phyloP scores from a whole-genome alignment of 2,329 filamentous ascomycete genomes.

The Diplodia mutila region DNA sequence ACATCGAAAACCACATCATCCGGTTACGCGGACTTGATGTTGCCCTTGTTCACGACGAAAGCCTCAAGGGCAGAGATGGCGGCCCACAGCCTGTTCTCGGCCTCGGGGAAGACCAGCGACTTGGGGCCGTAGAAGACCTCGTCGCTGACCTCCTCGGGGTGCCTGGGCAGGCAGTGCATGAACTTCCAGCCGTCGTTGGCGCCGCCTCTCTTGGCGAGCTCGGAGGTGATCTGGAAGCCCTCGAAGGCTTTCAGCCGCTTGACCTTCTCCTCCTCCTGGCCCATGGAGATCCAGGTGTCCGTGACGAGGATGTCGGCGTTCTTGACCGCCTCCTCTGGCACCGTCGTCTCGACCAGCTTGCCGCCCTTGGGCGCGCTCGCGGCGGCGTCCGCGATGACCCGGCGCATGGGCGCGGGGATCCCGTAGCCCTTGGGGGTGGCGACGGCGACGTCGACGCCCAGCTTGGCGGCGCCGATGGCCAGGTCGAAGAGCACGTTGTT shows the following conservation, averaged over 20 bases:
- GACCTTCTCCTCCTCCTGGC: constrained; percentile 83
- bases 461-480: constrained; percentile 82
- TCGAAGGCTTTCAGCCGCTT: constrained; percentile 79
- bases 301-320: constrained; percentile 89
- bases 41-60: constrained; percentile 94
- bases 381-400: constrained; percentile 69
- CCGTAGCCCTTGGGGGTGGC: constrained; percentile 84
- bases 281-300: constrained; percentile 99
- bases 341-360: constrained; percentile 72
- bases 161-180: constrained; percentile 95
- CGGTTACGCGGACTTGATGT: constrained; percentile 53
- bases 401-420: constrained; percentile 75
- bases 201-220: constrained; percentile 80
- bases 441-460: constrained; percentile 83
- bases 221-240: constrained; percentile 89
- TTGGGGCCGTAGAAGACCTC: constrained; percentile 89
- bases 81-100: constrained; percentile 92
- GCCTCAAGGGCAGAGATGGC: constrained; percentile 81
- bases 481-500: constrained; percentile 98
- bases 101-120: constrained; percentile 90
- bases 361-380: constrained; percentile 61
- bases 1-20: not conserved
- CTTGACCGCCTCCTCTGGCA: constrained; percentile 84
- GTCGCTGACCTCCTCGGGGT: constrained; percentile 89
- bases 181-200: constrained; percentile 93